Base-by-base conservation (phyloP, 176 grass and related monocot species). In the Melocanna baccifera region DNA sequence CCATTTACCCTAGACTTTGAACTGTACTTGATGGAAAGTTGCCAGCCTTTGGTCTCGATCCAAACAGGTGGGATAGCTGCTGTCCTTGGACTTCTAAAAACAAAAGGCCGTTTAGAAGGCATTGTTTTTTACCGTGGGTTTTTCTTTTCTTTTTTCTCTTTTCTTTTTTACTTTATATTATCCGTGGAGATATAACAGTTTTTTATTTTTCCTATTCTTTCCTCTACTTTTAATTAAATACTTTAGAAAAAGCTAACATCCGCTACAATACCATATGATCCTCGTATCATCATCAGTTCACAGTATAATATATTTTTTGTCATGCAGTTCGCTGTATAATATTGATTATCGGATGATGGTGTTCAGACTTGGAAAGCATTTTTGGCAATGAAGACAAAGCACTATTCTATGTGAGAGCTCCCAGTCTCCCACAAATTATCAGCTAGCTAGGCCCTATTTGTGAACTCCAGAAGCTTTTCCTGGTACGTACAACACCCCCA, bases 21-120 rank as follows among this genome's bases (percentile, higher is more conserved):
- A 42, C 61, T 87, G 69, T 69, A 67, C 68, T 65, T 45, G 69
- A 62, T 76, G 41, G 52, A 90, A 90, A 83, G 75, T 73, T 84
- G 75, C 25, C 84, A 36, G 34, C 34, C 34, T 36, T 36, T 36
- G 34, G 34, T 36, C 34, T 36, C 34, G 4, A 36, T 36, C 34
- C 34, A n/a, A n/a, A n/a, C n/a, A n/a, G n/a, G n/a, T n/a, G n/a
- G n/a, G n/a, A n/a, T n/a, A n/a, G n/a, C n/a, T n/a, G n/a, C n/a
- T n/a, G n/a, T n/a, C n/a, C n/a, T n/a, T n/a, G n/a, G n/a, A n/a
- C n/a, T n/a, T n/a, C n/a, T n/a, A n/a, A n/a, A n/a, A n/a, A n/a
- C n/a, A n/a, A n/a, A n/a, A n/a, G n/a, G n/a, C n/a, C n/a, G n/a
- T n/a, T n/a, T n/a, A n/a, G n/a, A n/a, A n/a, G n/a, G n/a, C n/a